These are phyloP conservation scores for Solanum neorickii DNA, from an alignment of 257 asterid genomes.

Conservation along the genomic window DNA sequence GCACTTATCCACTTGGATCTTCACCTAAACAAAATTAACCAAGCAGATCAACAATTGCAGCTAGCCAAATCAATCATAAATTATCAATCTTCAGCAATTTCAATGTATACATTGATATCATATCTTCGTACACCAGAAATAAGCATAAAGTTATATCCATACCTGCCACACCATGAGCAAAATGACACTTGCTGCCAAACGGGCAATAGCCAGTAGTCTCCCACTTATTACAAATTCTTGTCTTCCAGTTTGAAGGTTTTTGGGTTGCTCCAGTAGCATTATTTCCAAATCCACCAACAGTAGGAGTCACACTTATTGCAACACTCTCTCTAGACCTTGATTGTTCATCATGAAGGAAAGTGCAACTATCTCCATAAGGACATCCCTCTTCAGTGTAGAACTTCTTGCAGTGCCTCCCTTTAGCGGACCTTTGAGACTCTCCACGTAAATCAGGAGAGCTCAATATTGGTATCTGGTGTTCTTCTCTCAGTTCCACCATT, in stretches of 20 bases:
- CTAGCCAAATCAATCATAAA: neutral
- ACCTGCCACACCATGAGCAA: slow-evolving; percentile 79
- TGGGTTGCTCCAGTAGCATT: slow-evolving; percentile 22
- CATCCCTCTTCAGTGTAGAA: slow-evolving; percentile 77
- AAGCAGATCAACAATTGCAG: neutral
- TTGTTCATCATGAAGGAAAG: slow-evolving; percentile 72
- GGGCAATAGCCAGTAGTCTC: slow-evolving; percentile 78
- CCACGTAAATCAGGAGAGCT: slow-evolving; percentile 41
- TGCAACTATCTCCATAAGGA: slow-evolving; percentile 79
- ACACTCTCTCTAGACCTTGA: slow-evolving; percentile 66
- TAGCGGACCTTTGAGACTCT: slow-evolving; percentile 58
- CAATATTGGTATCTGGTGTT: slow-evolving; percentile 49
- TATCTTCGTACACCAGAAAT: neutral
- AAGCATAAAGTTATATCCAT: neutral
- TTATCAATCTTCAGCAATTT: neutral
- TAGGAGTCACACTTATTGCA: slow-evolving; percentile 61
- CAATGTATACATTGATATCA: neutral
- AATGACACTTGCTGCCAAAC: slow-evolving; percentile 77
- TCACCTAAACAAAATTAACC: neutral
- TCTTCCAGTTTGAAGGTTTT: slow-evolving; percentile 85
- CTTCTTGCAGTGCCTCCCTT: slow-evolving; percentile 73
- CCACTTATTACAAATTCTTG: slow-evolving; percentile 83
- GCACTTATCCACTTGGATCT: neutral
- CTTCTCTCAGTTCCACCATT: slow-evolving; percentile 47
- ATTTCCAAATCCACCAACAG: slow-evolving; percentile 39